Base-by-base conservation (phyloP, 306 rosid genomes). In the Alnus glutinosa region DNA sequence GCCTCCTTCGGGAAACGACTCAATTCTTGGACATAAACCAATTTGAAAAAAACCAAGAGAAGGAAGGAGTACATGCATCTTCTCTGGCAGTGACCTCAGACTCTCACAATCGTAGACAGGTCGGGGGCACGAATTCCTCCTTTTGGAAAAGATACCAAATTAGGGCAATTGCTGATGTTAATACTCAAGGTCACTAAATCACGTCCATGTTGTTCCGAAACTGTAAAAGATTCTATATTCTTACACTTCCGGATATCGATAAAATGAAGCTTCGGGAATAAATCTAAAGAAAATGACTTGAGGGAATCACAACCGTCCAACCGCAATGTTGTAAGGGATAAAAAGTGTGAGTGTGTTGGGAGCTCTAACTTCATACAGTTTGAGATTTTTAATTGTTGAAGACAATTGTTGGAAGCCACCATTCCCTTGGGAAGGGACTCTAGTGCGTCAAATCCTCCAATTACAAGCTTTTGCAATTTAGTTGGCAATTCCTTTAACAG, bases 181-280 rank as follows among this genome's bases (percentile, higher is more conserved):
- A 11, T 11, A 34, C 2, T 34, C 37, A 2, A 1, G 5, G 3
- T 14, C 0, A 51, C 55, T 15, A 51, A 2, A 51, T 51, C 55
- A 51, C 18, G 5, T 51, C 5, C 55, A 51, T 51, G 0, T 51
- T 51, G 16, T 51, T 46, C 5, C 4, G 49, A 46, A 46, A 46
- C 9, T 46, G 49, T 46, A 1, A 4, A 46, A 46, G 49, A 1
- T 51, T 14, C 55, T 5, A 51, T 3, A 51, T 51, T 51, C 2
- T 2, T 0, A 13, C 55, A 14, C 0, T 0, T 0, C 1, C 0
- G 2, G 5, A 51, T 51, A 7, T 0, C 0, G 3, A 51, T 2
- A 9, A 0, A 0, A 1, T 51, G 0, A 51, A 51, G 55, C 55
- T 51, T 51, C 13, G 55, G 55, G 4, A 10, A 10, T 51, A 10